A percentile compares a stretch with the other conserved stretches of the same genome.
These are phyloP conservation scores for Dichotomocladium elegans DNA, from an alignment of 371 early-diverging fungal species.

Conservation along the genomic window DNA sequence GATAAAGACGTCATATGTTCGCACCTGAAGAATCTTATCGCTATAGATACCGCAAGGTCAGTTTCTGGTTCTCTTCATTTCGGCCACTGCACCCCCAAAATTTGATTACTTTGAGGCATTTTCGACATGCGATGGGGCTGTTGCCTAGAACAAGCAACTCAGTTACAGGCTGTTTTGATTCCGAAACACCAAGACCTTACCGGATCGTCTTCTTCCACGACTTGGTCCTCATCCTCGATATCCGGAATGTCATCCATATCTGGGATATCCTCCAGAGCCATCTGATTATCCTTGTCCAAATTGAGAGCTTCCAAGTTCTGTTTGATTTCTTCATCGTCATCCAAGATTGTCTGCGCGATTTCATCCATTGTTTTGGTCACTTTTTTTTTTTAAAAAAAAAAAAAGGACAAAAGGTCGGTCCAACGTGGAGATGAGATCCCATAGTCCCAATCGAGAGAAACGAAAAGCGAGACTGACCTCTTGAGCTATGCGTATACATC, in stretches of 20 bases:
- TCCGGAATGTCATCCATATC: slow-evolving; percentile 83
- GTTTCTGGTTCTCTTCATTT: too few species aligned
- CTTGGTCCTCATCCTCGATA: slow-evolving; percentile 58
- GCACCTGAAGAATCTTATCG: slow-evolving; percentile 88
- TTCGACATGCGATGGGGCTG: too few species aligned
- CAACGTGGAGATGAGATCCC: background rate
- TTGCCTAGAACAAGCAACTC: too few species aligned
- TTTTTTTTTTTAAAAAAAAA: too few species aligned
- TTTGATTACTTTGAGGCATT: too few species aligned
- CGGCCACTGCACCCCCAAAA: too few species aligned
- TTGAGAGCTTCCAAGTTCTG: slow-evolving; percentile 25
- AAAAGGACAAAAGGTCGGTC: too few species aligned
- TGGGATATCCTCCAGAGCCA: slow-evolving; percentile 65
- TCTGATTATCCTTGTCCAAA: slow-evolving; percentile 7
- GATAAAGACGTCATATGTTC: slow-evolving; percentile 96
- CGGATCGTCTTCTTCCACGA: slow-evolving; percentile 68
- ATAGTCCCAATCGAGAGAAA: too few species aligned
- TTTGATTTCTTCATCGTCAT: slow-evolving; percentile 44
- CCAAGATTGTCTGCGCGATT: slow-evolving; percentile 64
- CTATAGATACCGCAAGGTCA: slow-evolving; percentile 22
- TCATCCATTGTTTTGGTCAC: slow-evolving; percentile 59
- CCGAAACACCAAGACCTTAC: slow-evolving; percentile 24
- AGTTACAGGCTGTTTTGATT: too few species aligned
- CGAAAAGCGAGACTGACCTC: slow-evolving; percentile 12
- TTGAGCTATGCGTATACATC: slow-evolving; percentile 77